A percentile compares a stretch with the other conserved stretches of the same genome.
phyloP scores from a whole-genome alignment of 192 early-diverging fungal genomes.

The Podila epigama region DNA sequence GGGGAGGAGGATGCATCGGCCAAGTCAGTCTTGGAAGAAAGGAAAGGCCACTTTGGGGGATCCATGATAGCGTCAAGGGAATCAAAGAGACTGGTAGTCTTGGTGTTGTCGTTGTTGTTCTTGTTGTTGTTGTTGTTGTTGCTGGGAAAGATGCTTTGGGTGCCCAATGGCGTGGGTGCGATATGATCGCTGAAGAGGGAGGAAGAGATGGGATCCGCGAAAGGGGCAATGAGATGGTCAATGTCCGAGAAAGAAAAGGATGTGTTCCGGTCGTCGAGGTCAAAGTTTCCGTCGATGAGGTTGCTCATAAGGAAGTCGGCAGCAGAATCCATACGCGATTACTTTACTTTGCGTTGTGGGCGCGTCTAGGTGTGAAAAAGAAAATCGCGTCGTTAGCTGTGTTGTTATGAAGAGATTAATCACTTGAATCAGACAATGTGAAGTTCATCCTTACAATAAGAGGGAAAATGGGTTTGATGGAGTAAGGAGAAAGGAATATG shows the following conservation, averaged over 20 bases:
- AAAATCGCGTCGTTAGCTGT: too few relatives aligned
- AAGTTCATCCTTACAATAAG: too few relatives aligned
- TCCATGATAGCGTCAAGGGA: neutral
- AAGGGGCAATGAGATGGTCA: conserved; percentile 4
- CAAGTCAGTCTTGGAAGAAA: conserved; percentile 2
- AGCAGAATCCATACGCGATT: neutral
- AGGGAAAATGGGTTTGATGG: too few relatives aligned
- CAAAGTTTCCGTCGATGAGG: neutral
- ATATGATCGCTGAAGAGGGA: neutral
- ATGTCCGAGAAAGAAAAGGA: neutral
- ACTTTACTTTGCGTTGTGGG: neutral
- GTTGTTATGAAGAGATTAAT: too few relatives aligned
- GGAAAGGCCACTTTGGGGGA: neutral
- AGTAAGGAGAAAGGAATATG: too few relatives aligned
- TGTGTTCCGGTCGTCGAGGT: conserved; percentile 4
- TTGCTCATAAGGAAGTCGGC: neutral
- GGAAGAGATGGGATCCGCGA: neutral
- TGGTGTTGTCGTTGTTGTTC: neutral
- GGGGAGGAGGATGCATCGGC: neutral
- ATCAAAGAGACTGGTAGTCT: conserved; percentile 2
- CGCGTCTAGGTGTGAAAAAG: neutral
- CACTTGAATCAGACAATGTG: too few relatives aligned
- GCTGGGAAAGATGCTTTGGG: conserved; percentile 10
- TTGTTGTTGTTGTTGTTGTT: conserved; percentile 15
- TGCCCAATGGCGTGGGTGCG: neutral